Evolutionary conservation across 108 stramenopile species (phyloP), one percentile per base, ranked within the genome.

Genomic region (Schizochytrium sp.): DNA sequence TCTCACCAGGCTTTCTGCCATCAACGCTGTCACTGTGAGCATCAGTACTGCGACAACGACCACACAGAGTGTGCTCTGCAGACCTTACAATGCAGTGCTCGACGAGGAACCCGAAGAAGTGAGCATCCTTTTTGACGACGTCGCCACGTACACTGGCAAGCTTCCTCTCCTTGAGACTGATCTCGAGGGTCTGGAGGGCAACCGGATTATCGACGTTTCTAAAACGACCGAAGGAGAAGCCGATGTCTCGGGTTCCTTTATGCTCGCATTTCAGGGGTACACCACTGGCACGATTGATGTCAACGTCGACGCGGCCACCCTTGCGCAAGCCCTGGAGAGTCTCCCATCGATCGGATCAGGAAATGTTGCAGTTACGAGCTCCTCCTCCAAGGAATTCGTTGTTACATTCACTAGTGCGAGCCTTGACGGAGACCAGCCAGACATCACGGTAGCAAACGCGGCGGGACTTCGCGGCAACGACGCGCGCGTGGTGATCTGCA

Each of bases 391-490:
- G 60, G 90, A 94, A 58, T 96, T 93, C 87, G 34, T 72, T 43
- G 93, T 97, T 28, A 93, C 95, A 10, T 97, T 97, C 87, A 19
- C 48, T 57, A 95, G 92, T 8, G 43, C 87, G 59, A 94, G 91
- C 29, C 94, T 96, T 14, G 95, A 92, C 25, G 96, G 96, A 5
- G 93, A 96, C 88, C 95, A 96, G 5, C 94, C 95, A 19, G 60
- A 95, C n/a, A 72, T 96, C 76, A 57, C 71, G 44, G 92, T 95
- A 34, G 92, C 89, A 4, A 69, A 10, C 57, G 19, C 76, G 51
- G 19, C 19, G 0, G 25, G 45, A 29, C 8, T 60, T 10, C 60
- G 41, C 44, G 58, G 58, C 0, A 60, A 58, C 58, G 23, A 60
- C 28, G 88, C 58, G 18, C 21, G 43, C 18, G 60, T 58, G 23